Conservation (phyloP, 202 grass and related monocot genomes). For the Setaria italica region DNA sequence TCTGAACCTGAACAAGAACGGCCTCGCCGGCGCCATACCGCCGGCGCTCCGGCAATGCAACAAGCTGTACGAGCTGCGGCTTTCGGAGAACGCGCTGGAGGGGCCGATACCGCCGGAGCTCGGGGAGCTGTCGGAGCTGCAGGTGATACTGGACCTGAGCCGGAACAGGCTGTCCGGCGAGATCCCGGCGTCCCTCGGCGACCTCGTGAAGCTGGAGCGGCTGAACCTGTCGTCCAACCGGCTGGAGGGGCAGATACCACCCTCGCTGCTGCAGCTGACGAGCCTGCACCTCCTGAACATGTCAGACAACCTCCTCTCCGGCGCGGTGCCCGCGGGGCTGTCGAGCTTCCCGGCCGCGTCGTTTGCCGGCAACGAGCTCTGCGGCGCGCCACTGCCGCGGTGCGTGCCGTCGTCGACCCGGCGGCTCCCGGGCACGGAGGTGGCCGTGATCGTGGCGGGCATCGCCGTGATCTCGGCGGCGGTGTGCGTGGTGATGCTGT, state of each 20-base stretch:
- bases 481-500: constrained; percentile 77
- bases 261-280: constrained; percentile 70
- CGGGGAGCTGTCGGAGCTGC: constrained; percentile 77
- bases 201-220: constrained; percentile 88
- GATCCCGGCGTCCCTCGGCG: constrained; percentile 68
- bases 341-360: constrained; percentile 72
- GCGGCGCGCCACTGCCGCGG: constrained; percentile 58
- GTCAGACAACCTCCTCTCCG: constrained; percentile 75
- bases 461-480: constrained; percentile 70
- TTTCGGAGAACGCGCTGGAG: constrained; percentile 81
- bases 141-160: constrained; percentile 90
- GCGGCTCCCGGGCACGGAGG: constrained; percentile 53
- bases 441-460: constrained; percentile 63
- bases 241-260: constrained; percentile 65
- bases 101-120: constrained; percentile 74
- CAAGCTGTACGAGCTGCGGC: constrained; percentile 86
- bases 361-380: constrained; percentile 68
- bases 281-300: constrained; percentile 80
- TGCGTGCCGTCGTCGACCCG: neutral
- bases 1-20: constrained; percentile 82
- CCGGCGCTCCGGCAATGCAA: constrained; percentile 64
- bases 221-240: constrained; percentile 86
- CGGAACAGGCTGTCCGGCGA: constrained; percentile 66
- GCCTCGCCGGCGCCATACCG: constrained; percentile 71
- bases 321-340: constrained; percentile 53